These are phyloP conservation scores for Ganoderma meredithae DNA, from an alignment of 1,284 basidiomycete species.

Conservation along the genomic window DNA sequence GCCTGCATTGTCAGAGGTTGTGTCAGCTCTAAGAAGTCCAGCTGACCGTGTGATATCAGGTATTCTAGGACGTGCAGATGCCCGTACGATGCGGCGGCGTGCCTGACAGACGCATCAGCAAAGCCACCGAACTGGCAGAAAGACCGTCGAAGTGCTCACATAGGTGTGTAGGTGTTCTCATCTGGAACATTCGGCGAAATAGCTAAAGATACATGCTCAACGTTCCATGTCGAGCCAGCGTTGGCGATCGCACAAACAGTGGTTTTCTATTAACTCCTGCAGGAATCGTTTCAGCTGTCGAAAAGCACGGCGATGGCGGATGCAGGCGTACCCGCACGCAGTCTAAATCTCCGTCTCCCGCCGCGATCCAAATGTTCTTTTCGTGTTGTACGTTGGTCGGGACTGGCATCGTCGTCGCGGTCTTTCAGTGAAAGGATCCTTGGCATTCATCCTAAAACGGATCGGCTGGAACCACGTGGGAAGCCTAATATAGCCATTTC, in stretches of 20 bases:
- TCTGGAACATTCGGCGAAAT: slow-evolving; percentile 82
- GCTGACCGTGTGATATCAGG: slow-evolving; percentile 72
- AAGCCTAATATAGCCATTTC: neutral
- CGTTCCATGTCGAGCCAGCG: slow-evolving; percentile 10
- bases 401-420: slow-evolving; percentile 40
- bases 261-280: slow-evolving; percentile 38
- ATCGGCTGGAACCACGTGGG: slow-evolving; percentile 23
- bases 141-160: slow-evolving; percentile 53
- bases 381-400: slow-evolving; percentile 38
- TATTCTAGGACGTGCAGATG: slow-evolving; percentile 82
- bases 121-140: neutral
- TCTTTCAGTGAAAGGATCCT: slow-evolving; percentile 13
- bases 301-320: neutral
- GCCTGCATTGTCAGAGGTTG: slow-evolving; percentile 17
- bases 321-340: slow-evolving; percentile 42
- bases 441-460: slow-evolving; percentile 8
- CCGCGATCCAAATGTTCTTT: slow-evolving; percentile 93
- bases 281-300: neutral
- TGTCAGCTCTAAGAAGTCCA: slow-evolving; percentile 13
- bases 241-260: slow-evolving; percentile 35
- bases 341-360: slow-evolving; percentile 82
- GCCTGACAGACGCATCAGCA: slow-evolving; percentile 53
- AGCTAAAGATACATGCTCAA: slow-evolving; percentile 49
- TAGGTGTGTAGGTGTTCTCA: slow-evolving; percentile 85
- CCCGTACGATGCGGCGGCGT: slow-evolving; percentile 94